A percentile compares a stretch with the other conserved stretches of the same genome.
Conservation (phyloP, 1,139 yeast species). For the Yamadazyma siamensis region DNA sequence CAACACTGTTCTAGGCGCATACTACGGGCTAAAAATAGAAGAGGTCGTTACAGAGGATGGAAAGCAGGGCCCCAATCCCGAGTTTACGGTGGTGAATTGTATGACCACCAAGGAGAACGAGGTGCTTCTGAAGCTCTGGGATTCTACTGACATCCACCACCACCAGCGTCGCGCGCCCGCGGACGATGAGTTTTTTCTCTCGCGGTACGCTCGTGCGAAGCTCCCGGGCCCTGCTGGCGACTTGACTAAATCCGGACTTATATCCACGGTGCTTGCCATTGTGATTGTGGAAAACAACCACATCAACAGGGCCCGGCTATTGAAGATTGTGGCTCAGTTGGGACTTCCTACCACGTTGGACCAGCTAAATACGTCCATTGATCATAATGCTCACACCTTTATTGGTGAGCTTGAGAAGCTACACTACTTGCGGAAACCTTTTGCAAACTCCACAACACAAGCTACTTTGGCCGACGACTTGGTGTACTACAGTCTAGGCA, state of each 20-base stretch:
- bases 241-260: conserved; percentile 28
- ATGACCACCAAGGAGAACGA: conserved; percentile 19
- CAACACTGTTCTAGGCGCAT: conserved; percentile 18
- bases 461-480: conserved; percentile 5
- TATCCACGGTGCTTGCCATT: conserved; percentile 24
- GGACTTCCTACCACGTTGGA: conserved; percentile 27
- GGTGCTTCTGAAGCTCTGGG: conserved; percentile 23
- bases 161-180: no score
- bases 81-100: conserved; percentile 18
- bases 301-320: conserved; percentile 25
- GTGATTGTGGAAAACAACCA: conserved; percentile 34
- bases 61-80: conserved; percentile 5
- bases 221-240: conserved; percentile 23
- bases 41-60: conserved; percentile 10
- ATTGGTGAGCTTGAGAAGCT: conserved; percentile 28
- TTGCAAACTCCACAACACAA: conserved; percentile 1
- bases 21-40: conserved; percentile 31
- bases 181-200: conserved; percentile 17
- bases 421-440: conserved; percentile 27
- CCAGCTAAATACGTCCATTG: conserved; percentile 21
- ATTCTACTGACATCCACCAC: conserved; percentile 2
- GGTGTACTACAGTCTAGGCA: conserved; percentile 30
- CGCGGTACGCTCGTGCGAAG: conserved; percentile 9
- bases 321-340: conserved; percentile 20
- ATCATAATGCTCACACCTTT: conserved; percentile 22